Percentiles rank a stretch among this genome's conserved stretches.
phyloP scores from a whole-genome alignment of 495 filamentous ascomycete species.

The Xeromyces bisporus region DNA sequence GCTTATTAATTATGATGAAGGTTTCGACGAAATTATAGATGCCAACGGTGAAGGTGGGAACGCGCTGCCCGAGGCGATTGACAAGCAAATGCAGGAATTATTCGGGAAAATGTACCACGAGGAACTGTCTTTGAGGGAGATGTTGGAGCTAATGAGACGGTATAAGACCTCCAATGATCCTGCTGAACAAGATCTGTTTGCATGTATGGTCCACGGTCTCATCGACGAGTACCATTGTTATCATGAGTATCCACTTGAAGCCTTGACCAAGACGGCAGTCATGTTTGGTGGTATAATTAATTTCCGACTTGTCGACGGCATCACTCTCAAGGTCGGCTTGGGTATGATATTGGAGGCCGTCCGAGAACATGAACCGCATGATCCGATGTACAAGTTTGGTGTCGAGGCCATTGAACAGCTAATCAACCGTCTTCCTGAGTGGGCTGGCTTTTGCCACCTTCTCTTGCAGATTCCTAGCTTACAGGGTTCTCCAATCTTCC shows the following conservation, averaged over 20 bases:
- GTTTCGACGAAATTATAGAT: conserved; percentile 77
- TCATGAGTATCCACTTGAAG: conserved; percentile 80
- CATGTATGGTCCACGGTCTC: conserved; percentile 94
- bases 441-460: conserved; percentile 75
- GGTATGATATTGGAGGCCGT: conserved; percentile 96
- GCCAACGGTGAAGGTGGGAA: conserved; percentile 66
- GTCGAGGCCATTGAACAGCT: conserved; percentile 90
- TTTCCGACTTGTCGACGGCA: conserved; percentile 69
- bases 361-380: conserved; percentile 56
- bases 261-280: conserved; percentile 84
- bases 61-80: conserved; percentile 55
- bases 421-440: conserved; percentile 65
- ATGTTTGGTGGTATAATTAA: conserved; percentile 95
- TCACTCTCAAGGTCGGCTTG: conserved; percentile 79
- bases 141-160: conserved; percentile 61
- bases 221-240: conserved; percentile 97
- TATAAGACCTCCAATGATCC: conserved; percentile 77
- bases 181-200: conserved; percentile 80
- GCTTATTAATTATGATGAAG: conserved; percentile 89
- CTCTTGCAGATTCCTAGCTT: conserved; percentile 66
- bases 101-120: conserved; percentile 94
- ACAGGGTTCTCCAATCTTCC: conserved; percentile 67
- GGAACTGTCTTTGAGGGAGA: conserved; percentile 60
- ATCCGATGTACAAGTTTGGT: conserved; percentile 95
- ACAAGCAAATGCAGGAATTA: conserved; percentile 85